Evolutionary conservation across 371 early-diverging fungal species (phyloP).

Genomic region (Funneliformis caledonium): DNA sequence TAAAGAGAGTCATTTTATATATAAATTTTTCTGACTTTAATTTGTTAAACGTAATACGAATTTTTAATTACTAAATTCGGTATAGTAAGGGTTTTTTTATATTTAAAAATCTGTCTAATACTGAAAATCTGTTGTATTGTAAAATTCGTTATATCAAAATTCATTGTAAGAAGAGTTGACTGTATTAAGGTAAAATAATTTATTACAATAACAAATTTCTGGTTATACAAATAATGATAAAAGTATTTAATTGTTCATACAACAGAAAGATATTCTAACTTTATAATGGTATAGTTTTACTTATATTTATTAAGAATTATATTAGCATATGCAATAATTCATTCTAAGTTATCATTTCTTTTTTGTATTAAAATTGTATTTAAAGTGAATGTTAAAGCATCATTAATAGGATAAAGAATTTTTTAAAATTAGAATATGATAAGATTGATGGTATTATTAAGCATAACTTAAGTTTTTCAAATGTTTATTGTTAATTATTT

Average conservation of each 20-base stretch:
- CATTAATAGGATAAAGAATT: constrained; percentile 43
- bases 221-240: constrained; percentile 46
- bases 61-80: too few relatives aligned
- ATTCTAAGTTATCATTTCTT: constrained; percentile 17
- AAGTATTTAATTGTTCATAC: constrained; percentile 48
- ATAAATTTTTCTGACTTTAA: too few relatives aligned
- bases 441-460: constrained; percentile 43
- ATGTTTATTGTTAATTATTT: not conserved
- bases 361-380: constrained; percentile 47
- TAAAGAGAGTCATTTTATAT: too few relatives aligned
- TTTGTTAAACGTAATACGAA: too few relatives aligned
- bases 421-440: constrained; percentile 43
- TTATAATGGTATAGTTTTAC: not conserved
- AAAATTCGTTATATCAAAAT: too few relatives aligned
- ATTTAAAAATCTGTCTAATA: too few relatives aligned
- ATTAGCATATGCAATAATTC: constrained; percentile 30
- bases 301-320: not conserved
- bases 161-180: too few relatives aligned
- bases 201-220: too few relatives aligned
- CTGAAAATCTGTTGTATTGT: too few relatives aligned
- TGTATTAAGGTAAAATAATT: too few relatives aligned
- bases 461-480: constrained; percentile 33
- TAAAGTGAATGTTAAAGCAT: constrained; percentile 46
- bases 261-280: constrained; percentile 47
- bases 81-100: too few relatives aligned